Conservation (phyloP, 2,329 filamentous ascomycete species). For the Neopestalotiopsis clavispora region DNA sequence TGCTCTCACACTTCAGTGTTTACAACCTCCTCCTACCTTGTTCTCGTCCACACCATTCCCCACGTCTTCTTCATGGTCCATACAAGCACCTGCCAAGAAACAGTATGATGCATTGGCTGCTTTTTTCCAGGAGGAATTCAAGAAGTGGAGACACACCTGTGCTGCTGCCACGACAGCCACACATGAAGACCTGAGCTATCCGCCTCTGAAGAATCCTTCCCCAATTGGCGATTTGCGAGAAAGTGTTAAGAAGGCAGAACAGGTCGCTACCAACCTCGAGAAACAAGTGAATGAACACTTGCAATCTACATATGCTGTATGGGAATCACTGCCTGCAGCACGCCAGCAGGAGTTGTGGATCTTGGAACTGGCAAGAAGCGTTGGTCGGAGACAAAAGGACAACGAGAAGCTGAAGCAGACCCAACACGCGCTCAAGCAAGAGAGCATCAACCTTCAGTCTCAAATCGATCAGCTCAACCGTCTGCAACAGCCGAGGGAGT, state of each 20-base stretch:
- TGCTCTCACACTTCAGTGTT: slow-evolving; percentile 79
- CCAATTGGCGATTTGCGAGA: slow-evolving; percentile 50
- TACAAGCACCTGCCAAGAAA: slow-evolving; percentile 73
- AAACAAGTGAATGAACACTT: slow-evolving; percentile 76
- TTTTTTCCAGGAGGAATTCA: slow-evolving; percentile 71
- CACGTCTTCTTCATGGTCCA: slow-evolving; percentile 79
- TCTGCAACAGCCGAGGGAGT: slow-evolving; percentile 65
- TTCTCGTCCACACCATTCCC: slow-evolving; percentile 82
- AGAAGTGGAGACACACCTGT: slow-evolving; percentile 64
- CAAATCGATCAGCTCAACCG: slow-evolving; percentile 65
- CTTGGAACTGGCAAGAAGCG: slow-evolving; percentile 63
- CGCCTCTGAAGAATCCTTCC: slow-evolving; percentile 44
- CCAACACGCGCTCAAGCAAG: slow-evolving; percentile 58
- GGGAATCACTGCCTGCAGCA: slow-evolving; percentile 66
- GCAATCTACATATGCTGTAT: slow-evolving; percentile 77
- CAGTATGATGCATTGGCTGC: slow-evolving; percentile 75
- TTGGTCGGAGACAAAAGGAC: slow-evolving; percentile 62
- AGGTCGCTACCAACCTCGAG: slow-evolving; percentile 64
- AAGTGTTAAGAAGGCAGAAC: slow-evolving; percentile 53
- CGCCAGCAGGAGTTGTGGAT: slow-evolving; percentile 65
- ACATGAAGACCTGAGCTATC: slow-evolving; percentile 57
- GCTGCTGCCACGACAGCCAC: slow-evolving; percentile 53
- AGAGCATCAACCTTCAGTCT: slow-evolving; percentile 59
- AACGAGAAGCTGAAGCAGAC: slow-evolving; percentile 55
- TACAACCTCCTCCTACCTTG: slow-evolving; percentile 80